Evolutionary conservation across 495 filamentous ascomycete genomes (phyloP).

Genomic region (Hypoxylon subgilvum): DNA sequence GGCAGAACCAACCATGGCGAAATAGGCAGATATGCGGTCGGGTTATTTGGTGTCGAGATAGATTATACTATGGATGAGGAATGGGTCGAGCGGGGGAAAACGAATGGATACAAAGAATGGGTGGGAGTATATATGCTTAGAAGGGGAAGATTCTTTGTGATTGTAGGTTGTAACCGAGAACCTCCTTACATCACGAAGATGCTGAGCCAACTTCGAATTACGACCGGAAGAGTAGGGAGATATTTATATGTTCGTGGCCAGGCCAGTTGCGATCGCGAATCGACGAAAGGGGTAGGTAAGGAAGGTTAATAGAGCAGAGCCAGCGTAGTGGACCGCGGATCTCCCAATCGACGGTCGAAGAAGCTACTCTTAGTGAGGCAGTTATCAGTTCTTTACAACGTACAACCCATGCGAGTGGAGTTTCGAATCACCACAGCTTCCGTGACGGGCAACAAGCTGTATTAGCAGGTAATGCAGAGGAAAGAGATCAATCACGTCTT

Average conservation of each 20-base stretch:
- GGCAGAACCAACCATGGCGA: conserved; percentile 33
- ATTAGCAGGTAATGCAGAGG: conserved; percentile 9
- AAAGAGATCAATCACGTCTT: conserved; percentile 32
- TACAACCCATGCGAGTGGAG: conserved; percentile 22
- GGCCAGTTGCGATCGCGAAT: conserved; percentile 17
- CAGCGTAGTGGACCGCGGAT: conserved; percentile 27
- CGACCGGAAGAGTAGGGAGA: conserved; percentile 4
- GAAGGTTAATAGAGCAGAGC: conserved; percentile 13
- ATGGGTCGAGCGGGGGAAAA: conserved; percentile 7
- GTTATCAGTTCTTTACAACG: conserved; percentile 10
- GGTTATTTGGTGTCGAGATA: conserved; percentile 2
- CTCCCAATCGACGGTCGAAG: conserved; percentile 28
- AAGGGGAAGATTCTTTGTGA: conserved; percentile 1
- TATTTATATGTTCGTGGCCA: conserved; percentile 23
- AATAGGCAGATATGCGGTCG: background rate
- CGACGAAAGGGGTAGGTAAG: conserved; percentile 26
- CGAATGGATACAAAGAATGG: conserved; percentile 21
- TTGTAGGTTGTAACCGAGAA: conserved; percentile 2
- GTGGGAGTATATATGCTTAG: conserved; percentile 15
- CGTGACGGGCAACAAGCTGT: conserved; percentile 23
- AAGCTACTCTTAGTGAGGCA: conserved; percentile 15
- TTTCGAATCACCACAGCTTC: conserved; percentile 21
- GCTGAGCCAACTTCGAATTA: conserved; percentile 1
- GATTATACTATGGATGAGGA: conserved; percentile 22
- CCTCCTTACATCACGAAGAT: conserved; percentile 21